Evolutionary conservation across 1,139 yeast species (phyloP).

Genomic region (Komagataea norvegica): DNA sequence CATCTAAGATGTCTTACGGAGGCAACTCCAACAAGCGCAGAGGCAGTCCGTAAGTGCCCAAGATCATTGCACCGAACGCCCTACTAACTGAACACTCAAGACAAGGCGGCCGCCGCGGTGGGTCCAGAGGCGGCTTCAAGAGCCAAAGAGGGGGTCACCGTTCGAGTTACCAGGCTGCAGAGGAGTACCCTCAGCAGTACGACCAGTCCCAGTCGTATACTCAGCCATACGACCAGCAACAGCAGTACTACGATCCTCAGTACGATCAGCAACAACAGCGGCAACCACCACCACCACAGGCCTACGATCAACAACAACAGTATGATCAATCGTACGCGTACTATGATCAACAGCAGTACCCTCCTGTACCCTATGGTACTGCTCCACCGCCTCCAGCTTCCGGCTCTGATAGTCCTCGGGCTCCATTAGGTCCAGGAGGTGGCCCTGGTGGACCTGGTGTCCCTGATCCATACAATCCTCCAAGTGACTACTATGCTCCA

Average conservation of each 20-base stretch:
- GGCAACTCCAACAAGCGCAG: neutral
- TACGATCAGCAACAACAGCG: slow-evolving; percentile 3
- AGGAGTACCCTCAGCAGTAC: neutral
- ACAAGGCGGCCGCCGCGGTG: slow-evolving; percentile 1
- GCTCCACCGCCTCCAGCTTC: neutral
- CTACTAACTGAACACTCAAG: no score
- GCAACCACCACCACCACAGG: slow-evolving; percentile 1
- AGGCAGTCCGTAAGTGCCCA: slow-evolving; percentile 1
- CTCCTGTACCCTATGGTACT: no score
- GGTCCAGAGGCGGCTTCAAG: slow-evolving; percentile 4
- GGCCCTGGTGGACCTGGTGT: no score
- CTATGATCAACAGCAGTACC: slow-evolving; percentile 3
- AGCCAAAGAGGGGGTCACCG: neutral
- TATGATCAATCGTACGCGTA: slow-evolving; percentile 1
- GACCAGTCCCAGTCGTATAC: neutral
- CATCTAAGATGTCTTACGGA: neutral
- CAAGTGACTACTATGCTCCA: no score
- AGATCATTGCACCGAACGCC: neutral
- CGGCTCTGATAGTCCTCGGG: no score
- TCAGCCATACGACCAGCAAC: neutral
- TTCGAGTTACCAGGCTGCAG: neutral
- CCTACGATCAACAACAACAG: slow-evolving; percentile 1
- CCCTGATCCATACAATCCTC: neutral
- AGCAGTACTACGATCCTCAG: neutral
- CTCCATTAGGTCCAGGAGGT: no score